Conservation (phyloP, 2,329 filamentous ascomycete genomes). For the Talaromyces sp. region DNA sequence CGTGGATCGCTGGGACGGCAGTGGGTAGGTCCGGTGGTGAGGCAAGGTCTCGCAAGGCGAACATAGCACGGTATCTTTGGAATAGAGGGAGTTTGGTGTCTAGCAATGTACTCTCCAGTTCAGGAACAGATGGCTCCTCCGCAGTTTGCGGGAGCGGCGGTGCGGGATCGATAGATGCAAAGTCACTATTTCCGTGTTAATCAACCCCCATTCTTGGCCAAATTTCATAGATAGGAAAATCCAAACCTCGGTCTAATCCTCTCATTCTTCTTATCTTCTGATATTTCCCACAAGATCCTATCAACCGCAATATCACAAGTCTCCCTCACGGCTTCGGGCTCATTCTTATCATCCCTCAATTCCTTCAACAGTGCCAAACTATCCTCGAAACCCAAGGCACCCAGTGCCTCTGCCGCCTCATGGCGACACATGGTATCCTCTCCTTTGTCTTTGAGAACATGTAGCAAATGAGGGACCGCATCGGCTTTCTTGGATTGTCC, state of each 20-base stretch:
- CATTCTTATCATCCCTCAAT: conserved; percentile 68
- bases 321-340: conserved; percentile 79
- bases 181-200: conserved; percentile 61
- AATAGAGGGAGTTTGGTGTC: conserved; percentile 77
- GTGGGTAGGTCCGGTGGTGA: conserved; percentile 89
- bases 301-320: conserved; percentile 97
- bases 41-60: conserved; percentile 87
- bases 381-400: conserved; percentile 70
- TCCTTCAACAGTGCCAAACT: conserved; percentile 69
- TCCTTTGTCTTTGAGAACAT: conserved; percentile 68
- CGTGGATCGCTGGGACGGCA: conserved; percentile 77
- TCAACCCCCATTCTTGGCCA: background rate
- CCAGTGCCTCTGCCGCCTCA: conserved; percentile 91
- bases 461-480: conserved; percentile 66
- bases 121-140: conserved; percentile 59
- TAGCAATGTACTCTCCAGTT: conserved; percentile 71
- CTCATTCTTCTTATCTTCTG: conserved; percentile 64
- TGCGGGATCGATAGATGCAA: conserved; percentile 90
- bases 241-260: conserved; percentile 73
- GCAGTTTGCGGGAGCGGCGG: conserved; percentile 73
- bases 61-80: conserved; percentile 95
- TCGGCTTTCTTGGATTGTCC: conserved; percentile 79
- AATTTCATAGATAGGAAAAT: background rate
- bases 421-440: conserved; percentile 95
- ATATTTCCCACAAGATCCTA: conserved; percentile 88